Evolutionary conservation across 192 early-diverging fungal genomes (phyloP).

Genomic region (Oehlia diaphana): DNA sequence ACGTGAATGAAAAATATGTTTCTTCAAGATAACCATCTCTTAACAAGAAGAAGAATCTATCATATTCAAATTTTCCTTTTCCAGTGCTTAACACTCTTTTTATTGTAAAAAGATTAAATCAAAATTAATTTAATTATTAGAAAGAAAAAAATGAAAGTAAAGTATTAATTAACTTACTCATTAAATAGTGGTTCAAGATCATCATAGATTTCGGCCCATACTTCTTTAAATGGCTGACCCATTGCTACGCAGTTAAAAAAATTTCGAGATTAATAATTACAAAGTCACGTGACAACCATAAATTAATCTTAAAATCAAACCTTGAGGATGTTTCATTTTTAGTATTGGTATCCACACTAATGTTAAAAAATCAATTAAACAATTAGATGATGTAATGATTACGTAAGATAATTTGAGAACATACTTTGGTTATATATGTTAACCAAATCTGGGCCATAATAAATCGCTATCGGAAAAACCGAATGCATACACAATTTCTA

Average conservation of each 20-base stretch:
- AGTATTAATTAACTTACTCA: slow-evolving; percentile 22
- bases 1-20: slow-evolving; percentile 38
- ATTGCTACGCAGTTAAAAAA: slow-evolving; percentile 27
- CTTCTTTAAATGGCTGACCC: slow-evolving; percentile 31
- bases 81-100: neutral
- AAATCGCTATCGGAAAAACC: slow-evolving; percentile 11
- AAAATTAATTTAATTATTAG: too few relatives aligned
- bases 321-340: slow-evolving; percentile 40
- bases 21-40: slow-evolving; percentile 42
- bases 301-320: slow-evolving; percentile 15
- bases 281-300: neutral
- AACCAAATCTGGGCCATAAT: neutral
- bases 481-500: slow-evolving; percentile 23
- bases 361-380: too few relatives aligned
- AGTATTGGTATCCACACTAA: slow-evolving; percentile 40
- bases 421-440: slow-evolving; percentile 23
- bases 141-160: neutral
- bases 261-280: neutral
- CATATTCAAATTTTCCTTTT: slow-evolving; percentile 9
- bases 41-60: neutral
- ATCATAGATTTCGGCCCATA: slow-evolving; percentile 38
- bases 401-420: neutral
- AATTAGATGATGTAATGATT: too few relatives aligned
- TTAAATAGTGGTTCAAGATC: slow-evolving; percentile 30
- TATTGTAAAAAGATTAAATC: too few relatives aligned